phyloP scores from a whole-genome alignment of 768 basidiomycete genomes.

The Boletus subcaerulescens region DNA sequence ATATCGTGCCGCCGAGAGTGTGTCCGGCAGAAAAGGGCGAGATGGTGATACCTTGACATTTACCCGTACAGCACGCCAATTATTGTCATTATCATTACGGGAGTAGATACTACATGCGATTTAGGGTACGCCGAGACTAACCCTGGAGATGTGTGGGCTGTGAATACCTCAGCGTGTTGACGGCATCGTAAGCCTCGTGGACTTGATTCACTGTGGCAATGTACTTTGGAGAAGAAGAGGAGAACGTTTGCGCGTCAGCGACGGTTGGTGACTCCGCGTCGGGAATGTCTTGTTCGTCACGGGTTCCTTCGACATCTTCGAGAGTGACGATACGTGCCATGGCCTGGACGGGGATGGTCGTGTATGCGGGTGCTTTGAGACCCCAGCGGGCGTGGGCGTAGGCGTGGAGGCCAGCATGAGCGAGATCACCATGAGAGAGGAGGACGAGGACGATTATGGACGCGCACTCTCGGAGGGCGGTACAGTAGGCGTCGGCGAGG shows the following conservation, averaged over 20 bases:
- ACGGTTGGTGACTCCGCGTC: constrained; percentile 24
- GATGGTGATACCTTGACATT: constrained; percentile 90
- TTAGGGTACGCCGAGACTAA: constrained; percentile 32
- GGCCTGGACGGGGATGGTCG: constrained; percentile 91
- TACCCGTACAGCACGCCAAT: constrained; percentile 45
- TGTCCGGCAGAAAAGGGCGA: constrained; percentile 96
- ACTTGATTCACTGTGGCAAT: constrained; percentile 82
- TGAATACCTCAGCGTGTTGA: constrained; percentile 91
- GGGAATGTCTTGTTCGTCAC: constrained; percentile 67
- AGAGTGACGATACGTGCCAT: constrained; percentile 90
- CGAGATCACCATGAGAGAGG: constrained; percentile 89
- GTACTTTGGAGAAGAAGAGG: constrained; percentile 41
- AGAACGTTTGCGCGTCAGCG: background rate
- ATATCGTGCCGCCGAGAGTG: constrained; percentile 93
- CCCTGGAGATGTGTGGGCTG: constrained; percentile 95
- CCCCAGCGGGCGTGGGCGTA: constrained; percentile 89
- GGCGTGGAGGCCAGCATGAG: constrained; percentile 88
- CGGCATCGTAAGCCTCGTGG: constrained; percentile 86
- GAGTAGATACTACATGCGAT: constrained; percentile 5
- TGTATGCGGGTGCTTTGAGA: constrained; percentile 87
- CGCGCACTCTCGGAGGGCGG: constrained; percentile 64
- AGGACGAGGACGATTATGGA: constrained; percentile 84
- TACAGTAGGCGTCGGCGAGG: constrained; percentile 51
- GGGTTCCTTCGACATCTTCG: constrained; percentile 81
- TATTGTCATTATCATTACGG: background rate